These are phyloP conservation scores for Polygonum aviculare DNA, from an alignment of 148 eudicot genomes.

Conservation along the genomic window DNA sequence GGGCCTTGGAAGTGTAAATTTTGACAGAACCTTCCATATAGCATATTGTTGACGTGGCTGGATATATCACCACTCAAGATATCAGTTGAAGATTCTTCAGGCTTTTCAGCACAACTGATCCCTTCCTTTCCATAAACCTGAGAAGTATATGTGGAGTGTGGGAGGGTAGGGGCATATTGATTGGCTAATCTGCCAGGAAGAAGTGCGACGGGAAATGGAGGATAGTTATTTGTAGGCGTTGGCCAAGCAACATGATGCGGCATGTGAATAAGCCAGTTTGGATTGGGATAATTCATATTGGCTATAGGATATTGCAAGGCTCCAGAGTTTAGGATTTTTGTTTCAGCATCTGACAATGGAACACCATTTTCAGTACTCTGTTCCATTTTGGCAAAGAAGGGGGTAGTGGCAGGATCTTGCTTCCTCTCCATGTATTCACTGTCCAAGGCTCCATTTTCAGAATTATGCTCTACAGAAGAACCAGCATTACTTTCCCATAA, in stretches of 20 bases:
- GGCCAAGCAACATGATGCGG: not conserved
- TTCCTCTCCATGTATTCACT: constrained; percentile 7
- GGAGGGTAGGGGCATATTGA: constrained; percentile 12
- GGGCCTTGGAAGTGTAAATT: constrained; percentile 24
- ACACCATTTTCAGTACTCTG: constrained; percentile 15
- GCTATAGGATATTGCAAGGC: not conserved
- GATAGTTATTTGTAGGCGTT: not conserved
- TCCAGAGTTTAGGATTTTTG: not conserved
- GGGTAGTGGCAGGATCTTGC: constrained; percentile 8
- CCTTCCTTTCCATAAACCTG: constrained; percentile 6
- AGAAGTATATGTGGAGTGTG: constrained; percentile 3
- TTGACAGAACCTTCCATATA: constrained; percentile 49
- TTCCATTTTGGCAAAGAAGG: too few species aligned
- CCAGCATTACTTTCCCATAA: constrained; percentile 22
- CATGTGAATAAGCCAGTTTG: not conserved
- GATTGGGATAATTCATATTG: not conserved
- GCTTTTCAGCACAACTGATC: constrained; percentile 14
- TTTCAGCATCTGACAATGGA: constrained; percentile 16
- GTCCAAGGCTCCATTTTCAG: constrained; percentile 5
- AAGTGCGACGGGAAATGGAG: not conserved
- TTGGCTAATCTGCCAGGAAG: constrained; percentile 14
- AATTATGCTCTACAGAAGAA: not conserved
- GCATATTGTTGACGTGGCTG: constrained; percentile 51
- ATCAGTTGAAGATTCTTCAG: constrained; percentile 31
- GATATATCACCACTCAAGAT: constrained; percentile 43